phyloP scores from a whole-genome alignment of 441 rosid genomes.

The Erysimum pusillum region DNA sequence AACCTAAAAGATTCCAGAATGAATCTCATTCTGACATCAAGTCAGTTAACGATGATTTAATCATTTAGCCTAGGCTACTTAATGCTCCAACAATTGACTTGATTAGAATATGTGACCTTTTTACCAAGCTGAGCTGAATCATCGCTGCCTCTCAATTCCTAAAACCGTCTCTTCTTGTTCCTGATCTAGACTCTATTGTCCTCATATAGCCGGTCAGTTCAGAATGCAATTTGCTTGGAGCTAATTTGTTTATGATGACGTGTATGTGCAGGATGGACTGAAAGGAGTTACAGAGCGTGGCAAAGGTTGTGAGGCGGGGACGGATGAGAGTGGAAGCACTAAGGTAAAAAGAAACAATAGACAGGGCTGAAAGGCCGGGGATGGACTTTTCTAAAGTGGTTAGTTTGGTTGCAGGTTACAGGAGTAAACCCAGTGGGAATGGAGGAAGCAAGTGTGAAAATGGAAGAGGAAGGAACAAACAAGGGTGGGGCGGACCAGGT shows the following conservation, averaged over 20 bases:
- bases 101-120: slow-evolving; percentile 21
- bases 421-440: slow-evolving; percentile 63
- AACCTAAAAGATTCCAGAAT: slow-evolving; percentile 7
- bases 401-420: slow-evolving; percentile 55
- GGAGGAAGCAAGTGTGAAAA: slow-evolving; percentile 66
- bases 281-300: slow-evolving; percentile 62
- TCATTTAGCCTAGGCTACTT: slow-evolving; percentile 29
- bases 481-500: slow-evolving; percentile 55
- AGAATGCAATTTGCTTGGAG: not conserved
- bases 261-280: slow-evolving; percentile 61
- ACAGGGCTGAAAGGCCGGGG: not conserved
- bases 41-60: not conserved
- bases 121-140: slow-evolving; percentile 26
- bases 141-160: slow-evolving; percentile 3
- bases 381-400: slow-evolving; percentile 22
- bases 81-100: slow-evolving; percentile 19
- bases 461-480: slow-evolving; percentile 64
- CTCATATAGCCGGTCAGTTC: slow-evolving; percentile 6
- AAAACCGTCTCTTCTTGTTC: slow-evolving; percentile 9
- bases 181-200: slow-evolving; percentile 3
- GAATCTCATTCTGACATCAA: slow-evolving; percentile 10
- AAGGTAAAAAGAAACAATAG: slow-evolving; percentile 53
- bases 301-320: slow-evolving; percentile 57
- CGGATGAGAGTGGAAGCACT: slow-evolving; percentile 61
- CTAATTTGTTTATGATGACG: slow-evolving; percentile 18